Conservation (phyloP, 2,329 filamentous ascomycete species). For the Sclerotinia minor region DNA sequence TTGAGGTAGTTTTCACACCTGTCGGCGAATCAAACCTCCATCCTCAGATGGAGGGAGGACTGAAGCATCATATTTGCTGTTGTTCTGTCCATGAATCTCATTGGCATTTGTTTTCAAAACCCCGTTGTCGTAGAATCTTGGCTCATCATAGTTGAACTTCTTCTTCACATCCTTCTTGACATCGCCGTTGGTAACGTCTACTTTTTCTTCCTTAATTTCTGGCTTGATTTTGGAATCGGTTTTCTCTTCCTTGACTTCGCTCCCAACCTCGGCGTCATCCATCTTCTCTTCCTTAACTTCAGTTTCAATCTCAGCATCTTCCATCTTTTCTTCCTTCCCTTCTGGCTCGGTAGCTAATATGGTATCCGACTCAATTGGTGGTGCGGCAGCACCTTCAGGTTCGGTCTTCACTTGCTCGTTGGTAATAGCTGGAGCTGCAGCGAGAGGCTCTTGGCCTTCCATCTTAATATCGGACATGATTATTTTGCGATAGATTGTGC, state of each 20-base stretch:
- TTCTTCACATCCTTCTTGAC: slow-evolving; percentile 24
- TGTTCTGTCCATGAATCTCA: slow-evolving; percentile 42
- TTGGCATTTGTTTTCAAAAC: slow-evolving; percentile 36
- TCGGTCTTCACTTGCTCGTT: slow-evolving; percentile 31
- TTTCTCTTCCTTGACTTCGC: slow-evolving; percentile 27
- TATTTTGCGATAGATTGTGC: slow-evolving; percentile 3
- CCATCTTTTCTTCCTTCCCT: slow-evolving; percentile 28
- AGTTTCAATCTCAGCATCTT: slow-evolving; percentile 15
- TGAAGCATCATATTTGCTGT: slow-evolving; percentile 59
- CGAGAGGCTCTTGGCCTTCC: slow-evolving; percentile 23
- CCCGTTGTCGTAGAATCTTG: slow-evolving; percentile 31
- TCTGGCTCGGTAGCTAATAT: slow-evolving; percentile 23
- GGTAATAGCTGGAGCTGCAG: slow-evolving; percentile 32
- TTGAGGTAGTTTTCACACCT: slow-evolving; percentile 47
- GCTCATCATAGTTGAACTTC: slow-evolving; percentile 19
- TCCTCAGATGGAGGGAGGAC: slow-evolving; percentile 58
- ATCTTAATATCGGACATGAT: slow-evolving; percentile 26
- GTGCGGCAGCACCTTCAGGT: slow-evolving; percentile 27
- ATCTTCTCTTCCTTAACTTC: slow-evolving; percentile 27
- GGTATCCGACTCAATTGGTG: slow-evolving; percentile 27
- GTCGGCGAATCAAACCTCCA: slow-evolving; percentile 65
- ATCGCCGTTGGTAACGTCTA: slow-evolving; percentile 25
- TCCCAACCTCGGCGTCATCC: slow-evolving; percentile 11
- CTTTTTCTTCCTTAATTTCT: slow-evolving; percentile 25
- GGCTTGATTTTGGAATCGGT: background rate